Base-by-base conservation (phyloP, 2,329 filamentous ascomycete genomes). In the Alternaria atra region DNA sequence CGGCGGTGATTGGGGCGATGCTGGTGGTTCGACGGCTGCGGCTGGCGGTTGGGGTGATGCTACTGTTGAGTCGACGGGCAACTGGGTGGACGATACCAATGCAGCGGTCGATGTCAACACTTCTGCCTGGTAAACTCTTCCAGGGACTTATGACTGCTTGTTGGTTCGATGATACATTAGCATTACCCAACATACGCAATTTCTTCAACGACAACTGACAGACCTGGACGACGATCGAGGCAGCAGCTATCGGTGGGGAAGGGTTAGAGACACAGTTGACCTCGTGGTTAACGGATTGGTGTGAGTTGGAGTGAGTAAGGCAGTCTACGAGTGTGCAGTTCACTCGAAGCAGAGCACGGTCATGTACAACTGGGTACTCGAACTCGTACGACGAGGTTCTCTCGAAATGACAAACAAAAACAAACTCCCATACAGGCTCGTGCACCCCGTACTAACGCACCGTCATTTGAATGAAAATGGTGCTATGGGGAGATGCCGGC, bases 1-100 rank as follows among this genome's bases (percentile, higher is more conserved):
- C 15, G 62, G 54, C 54, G 69, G 76, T 51, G 68, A 61, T 12
- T 72, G 72, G 66, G 69, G 61, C 48, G 61, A 71, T 51, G 51
- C 43, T 50, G 66, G 50, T 30, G 60, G 61, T 48, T 67, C 69
- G 50, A 61, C 56, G 48, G 61, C 58, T 57, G 63, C 57, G n/a
- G 32, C 44, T 55, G 64, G 64, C n/a, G 67, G 62, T 40, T 72
- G 68, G 52, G 73, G 69, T 42, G 68, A 63, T n/a, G 58, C 62
- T 47, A 63, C 61, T 59, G 57, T 58, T n/a, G 54, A 52, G 20
- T 43, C 61, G 3, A 59, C 58, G 10, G 61, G 64, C 27, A 55
- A 63, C 53, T 71, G 69, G 70, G 66, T 57, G 32, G 66, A 69
- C 12, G 62, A 64, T 3, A 48, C 48, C n/a, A 61, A 46, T 27